Percentiles rank a stretch among this genome's conserved stretches.
Evolutionary conservation across 352 stramenopile species (phyloP).

Genomic region (Plasmopara viticola): DNA sequence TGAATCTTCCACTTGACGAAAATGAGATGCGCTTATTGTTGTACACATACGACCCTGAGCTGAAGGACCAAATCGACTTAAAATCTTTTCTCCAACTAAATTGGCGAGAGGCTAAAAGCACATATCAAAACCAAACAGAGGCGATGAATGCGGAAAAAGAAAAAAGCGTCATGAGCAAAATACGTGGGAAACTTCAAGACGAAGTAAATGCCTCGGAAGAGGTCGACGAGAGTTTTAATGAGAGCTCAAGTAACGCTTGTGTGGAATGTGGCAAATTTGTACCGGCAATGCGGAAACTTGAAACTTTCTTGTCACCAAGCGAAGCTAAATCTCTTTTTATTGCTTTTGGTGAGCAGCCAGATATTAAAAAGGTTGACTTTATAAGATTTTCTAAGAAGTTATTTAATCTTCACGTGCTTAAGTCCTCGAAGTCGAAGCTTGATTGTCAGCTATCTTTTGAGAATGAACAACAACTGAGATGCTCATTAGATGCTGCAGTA

Average conservation of each 20-base stretch:
- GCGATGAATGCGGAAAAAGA: slow-evolving; percentile 6
- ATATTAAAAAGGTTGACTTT: slow-evolving; percentile 23
- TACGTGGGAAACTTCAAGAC: slow-evolving; percentile 11
- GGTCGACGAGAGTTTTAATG: slow-evolving; percentile 17
- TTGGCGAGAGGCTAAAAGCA: slow-evolving; percentile 32
- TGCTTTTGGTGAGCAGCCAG: slow-evolving; percentile 13
- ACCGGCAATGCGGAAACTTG: slow-evolving; percentile 25
- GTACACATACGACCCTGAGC: slow-evolving; percentile 44
- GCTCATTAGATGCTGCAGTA: slow-evolving; percentile 23
- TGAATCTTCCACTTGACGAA: slow-evolving; percentile 36
- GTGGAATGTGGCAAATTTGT: slow-evolving; percentile 25
- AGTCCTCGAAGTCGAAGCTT: background rate
- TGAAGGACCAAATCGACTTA: slow-evolving; percentile 49
- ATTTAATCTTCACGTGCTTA: slow-evolving; percentile 3
- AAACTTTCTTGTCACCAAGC: slow-evolving; percentile 16
- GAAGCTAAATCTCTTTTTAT: slow-evolving; percentile 26
- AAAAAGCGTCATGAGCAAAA: slow-evolving; percentile 11
- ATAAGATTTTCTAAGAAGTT: slow-evolving; percentile 15
- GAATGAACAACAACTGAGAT: slow-evolving; percentile 28
- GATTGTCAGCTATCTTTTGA: slow-evolving; percentile 14
- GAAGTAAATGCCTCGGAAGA: slow-evolving; percentile 6
- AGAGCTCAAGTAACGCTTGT: slow-evolving; percentile 3
- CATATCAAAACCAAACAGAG: slow-evolving; percentile 16
- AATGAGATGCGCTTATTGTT: slow-evolving; percentile 50
- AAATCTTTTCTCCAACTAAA: slow-evolving; percentile 49